Conservation (phyloP, 2,329 filamentous ascomycete genomes). For the Penicillium occitanis region DNA sequence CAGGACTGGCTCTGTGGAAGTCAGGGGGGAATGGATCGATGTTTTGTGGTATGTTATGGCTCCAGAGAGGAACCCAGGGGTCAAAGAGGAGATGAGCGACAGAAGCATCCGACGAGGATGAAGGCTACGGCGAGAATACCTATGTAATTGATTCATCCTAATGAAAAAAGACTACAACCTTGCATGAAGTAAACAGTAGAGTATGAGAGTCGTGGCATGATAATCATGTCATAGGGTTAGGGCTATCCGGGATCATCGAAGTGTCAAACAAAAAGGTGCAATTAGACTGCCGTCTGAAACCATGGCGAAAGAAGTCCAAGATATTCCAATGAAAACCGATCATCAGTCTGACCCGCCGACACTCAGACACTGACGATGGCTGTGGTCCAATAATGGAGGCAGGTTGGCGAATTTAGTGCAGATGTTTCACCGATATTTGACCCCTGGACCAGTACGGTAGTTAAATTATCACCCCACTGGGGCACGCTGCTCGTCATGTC, state of each 20-base stretch:
- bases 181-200: no score
- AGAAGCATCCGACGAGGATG: no score
- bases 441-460: background rate
- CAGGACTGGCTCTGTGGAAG: no score
- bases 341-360: slow-evolving; percentile 2
- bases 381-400: slow-evolving; percentile 1
- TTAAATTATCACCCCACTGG: background rate
- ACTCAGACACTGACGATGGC: background rate
- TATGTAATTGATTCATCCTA: background rate
- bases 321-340: background rate
- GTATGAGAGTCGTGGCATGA: background rate
- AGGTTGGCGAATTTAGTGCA: background rate
- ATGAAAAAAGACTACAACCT: background rate
- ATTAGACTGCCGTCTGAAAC: background rate
- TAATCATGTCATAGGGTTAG: background rate
- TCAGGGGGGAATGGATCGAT: no score
- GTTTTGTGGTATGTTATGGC: no score
- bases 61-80: no score
- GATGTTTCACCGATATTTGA: slow-evolving; percentile 13
- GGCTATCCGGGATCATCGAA: background rate
- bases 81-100: no score
- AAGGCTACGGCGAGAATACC: background rate
- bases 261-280: background rate
- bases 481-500: background rate
- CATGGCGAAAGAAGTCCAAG: background rate